Evolutionary conservation across 73 alveolate species (phyloP), one percentile per base, ranked within the genome.

Genomic region (Tetrahymena thermophila): DNA sequence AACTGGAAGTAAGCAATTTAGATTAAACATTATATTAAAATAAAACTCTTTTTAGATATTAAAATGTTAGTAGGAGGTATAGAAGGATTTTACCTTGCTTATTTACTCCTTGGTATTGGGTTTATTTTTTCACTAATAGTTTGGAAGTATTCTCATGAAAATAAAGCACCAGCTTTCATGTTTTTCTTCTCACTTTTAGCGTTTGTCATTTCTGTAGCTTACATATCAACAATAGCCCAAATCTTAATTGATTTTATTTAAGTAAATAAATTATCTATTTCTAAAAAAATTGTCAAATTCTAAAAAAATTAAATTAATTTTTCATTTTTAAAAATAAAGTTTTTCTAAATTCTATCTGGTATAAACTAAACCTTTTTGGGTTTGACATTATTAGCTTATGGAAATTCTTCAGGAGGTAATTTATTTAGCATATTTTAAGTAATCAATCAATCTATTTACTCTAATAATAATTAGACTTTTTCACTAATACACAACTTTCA

Each of bases 371-470:
- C 97, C 0, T 95, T 85, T 85, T 89, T 95, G 84, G 97, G 97
- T 35, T 85, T 95, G 94, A 95, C 97, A 28, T 56, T 95, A n/a
- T 50, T 95, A 10, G 95, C 97, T 55, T 95, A 85, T 89, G 97
- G 97, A 42, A 95, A 95, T 35, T 95, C 97, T 10, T 50, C 97
- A 34, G 93, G 97, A n/a, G 89, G 89, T 71, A 71, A 71, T 71
- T 71, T 40, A 40, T 40, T 40, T 3, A 40, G 44, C 15, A 40
- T 40, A 9, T 11, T 40, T 40, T 40, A 40, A 40, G 4, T 4
- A 8, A 40, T 40, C 44, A 40, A 40, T 40, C 44, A 40, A 40
- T 40, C 10, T 4, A 40, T 8, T 40, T 9, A 0, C 0, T 4
- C 2, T 4, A 50, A 50, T 21, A 19, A 71, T 71, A 5, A 71